Evolutionary conservation across 2,329 filamentous ascomycete species (phyloP).

Genomic region (Pseudogymnoascus sp.): DNA sequence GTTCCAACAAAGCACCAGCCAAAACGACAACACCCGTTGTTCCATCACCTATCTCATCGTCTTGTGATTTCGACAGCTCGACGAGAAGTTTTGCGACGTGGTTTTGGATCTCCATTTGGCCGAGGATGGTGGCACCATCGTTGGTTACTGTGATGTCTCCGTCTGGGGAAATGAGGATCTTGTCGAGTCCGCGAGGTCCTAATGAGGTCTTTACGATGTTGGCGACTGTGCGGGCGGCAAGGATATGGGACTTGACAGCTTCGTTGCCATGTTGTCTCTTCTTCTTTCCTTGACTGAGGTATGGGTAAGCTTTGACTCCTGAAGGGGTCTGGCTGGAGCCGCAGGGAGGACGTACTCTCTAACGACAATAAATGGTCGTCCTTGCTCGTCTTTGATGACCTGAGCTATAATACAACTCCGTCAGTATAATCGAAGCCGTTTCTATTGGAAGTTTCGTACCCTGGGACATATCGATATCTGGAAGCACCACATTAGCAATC

Average conservation of each 20-base stretch:
- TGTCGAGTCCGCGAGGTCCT: constrained; percentile 91
- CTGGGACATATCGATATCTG: constrained; percentile 78
- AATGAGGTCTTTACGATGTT: constrained; percentile 97
- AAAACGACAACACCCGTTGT: constrained; percentile 96
- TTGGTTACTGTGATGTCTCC: constrained; percentile 99
- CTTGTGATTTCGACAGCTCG: constrained; percentile 95
- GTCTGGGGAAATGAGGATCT: constrained; percentile 97
- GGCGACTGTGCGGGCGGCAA: constrained; percentile 90
- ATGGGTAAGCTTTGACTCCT: constrained; percentile 16
- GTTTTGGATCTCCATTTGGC: constrained; percentile 98
- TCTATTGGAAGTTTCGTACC: constrained; percentile 44
- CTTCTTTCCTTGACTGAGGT: constrained; percentile 82
- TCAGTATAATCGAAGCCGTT: not conserved
- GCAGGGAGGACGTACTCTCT: constrained; percentile 65
- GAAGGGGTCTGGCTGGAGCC: constrained; percentile 16
- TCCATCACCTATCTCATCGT: constrained; percentile 97
- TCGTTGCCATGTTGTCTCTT: constrained; percentile 94
- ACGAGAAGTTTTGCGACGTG: constrained; percentile 96
- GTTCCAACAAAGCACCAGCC: constrained; percentile 88
- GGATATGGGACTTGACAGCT: constrained; percentile 95
- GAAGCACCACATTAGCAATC: constrained; percentile 12
- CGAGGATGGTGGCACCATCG: constrained; percentile 93
- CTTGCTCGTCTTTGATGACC: constrained; percentile 94
- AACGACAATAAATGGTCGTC: constrained; percentile 94
- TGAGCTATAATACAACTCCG: constrained; percentile 38